Base-by-base conservation (phyloP, 1,139 yeast genomes). In the Candida anutae region DNA sequence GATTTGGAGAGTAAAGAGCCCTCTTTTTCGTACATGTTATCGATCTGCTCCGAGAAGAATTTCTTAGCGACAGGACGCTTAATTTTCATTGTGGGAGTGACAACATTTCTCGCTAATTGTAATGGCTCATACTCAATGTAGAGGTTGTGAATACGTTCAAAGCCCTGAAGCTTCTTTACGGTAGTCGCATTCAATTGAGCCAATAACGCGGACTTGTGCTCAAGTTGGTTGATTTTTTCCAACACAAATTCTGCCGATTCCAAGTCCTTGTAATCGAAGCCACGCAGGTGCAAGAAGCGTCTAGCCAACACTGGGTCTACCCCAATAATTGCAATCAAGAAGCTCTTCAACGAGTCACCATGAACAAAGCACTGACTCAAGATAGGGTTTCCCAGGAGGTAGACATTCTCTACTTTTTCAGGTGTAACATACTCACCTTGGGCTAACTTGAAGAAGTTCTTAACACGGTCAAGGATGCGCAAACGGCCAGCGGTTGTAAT, bases 361-460 rank as follows among this genome's bases (percentile, higher is more conserved):
- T 48, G 46, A 1, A 40, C 47, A 23, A 31, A 44, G 28, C 43
- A 36, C 33, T 48, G 54, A 1, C 47, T 27, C 31, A 48, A 31
- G 9, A 45, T 21, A 3, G 46, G 39, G 37, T 39, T 42, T 28
- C 37, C 32, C 2, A 47, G 37, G 23, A 48, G 33, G 33, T 46
- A 48, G 15, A 35, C 29, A 32, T 42, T 48, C 32, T 48, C 54
- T 18, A 48, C 38, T 38, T 45, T 45, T 24, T 48, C 54, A 10
- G 54, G 53, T 14, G 53, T 46, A 15, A 48, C 48, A 31, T 48
- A 48, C 35, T 48, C 54, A 28, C 54, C 54, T 29, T 48, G 54
- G 20, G 52, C 46, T 42, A 50, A 46, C 41, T 50, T 50, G 46
- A 50, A 49, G 36, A 48, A 50, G 39, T 50, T 50, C 44, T 50